These are phyloP conservation scores for Lachancea dasiensis DNA, from an alignment of 805 yeast species.

Conservation along the genomic window DNA sequence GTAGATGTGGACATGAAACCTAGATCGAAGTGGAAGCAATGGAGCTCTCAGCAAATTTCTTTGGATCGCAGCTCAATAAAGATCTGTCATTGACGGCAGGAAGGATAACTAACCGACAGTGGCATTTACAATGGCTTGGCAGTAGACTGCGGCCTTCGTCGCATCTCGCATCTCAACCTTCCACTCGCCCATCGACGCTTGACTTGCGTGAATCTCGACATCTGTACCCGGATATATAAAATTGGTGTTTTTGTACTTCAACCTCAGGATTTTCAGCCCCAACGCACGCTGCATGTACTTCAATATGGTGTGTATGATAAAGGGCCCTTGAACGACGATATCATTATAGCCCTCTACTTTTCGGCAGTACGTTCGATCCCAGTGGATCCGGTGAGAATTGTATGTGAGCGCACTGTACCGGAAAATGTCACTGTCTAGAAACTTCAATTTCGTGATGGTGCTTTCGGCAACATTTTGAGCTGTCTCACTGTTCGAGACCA, in stretches of 20 bases:
- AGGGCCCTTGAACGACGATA: conserved; percentile 75
- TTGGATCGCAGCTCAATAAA: conserved; percentile 5
- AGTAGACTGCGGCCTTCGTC: conserved; percentile 7
- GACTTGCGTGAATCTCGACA: conserved; percentile 20
- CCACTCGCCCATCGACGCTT: conserved; percentile 6
- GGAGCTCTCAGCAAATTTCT: conserved; percentile 39
- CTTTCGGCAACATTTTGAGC: background rate
- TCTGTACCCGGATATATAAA: conserved; percentile 38
- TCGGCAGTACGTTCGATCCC: conserved; percentile 50
- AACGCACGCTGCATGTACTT: conserved; percentile 40
- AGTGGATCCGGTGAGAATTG: conserved; percentile 83
- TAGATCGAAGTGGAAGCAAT: conserved; percentile 39
- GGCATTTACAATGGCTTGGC: background rate
- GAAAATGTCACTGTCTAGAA: conserved; percentile 38
- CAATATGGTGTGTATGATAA: conserved; percentile 55
- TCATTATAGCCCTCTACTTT: conserved; percentile 53
- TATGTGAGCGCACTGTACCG: conserved; percentile 71
- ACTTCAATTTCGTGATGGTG: conserved; percentile 27
- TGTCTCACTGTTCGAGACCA: background rate
- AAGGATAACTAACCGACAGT: too few relatives aligned
- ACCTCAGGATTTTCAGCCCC: conserved; percentile 20
- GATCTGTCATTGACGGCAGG: conserved; percentile 5
- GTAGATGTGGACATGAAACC: conserved; percentile 54
- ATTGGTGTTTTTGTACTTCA: conserved; percentile 40
- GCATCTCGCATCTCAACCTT: conserved; percentile 8